A percentile compares a stretch with the other conserved stretches of the same genome.
Evolutionary conservation across 148 eudicot species (phyloP).

Genomic region (Euryodendron excelsum): DNA sequence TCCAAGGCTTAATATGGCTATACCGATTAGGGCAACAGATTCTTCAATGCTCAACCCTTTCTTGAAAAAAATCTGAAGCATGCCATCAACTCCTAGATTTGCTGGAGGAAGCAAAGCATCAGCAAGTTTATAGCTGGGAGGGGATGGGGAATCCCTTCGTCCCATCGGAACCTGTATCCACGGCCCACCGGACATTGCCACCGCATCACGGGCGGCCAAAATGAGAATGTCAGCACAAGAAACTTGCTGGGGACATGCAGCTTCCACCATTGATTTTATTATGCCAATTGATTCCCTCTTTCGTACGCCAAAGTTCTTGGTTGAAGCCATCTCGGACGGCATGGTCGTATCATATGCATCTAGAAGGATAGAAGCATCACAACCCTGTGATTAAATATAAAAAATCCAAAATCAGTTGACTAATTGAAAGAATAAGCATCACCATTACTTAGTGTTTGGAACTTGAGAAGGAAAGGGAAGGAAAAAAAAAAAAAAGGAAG

Average conservation of each 20-base stretch:
- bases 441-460: too few species aligned
- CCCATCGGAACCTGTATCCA: conserved; percentile 46
- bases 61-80: conserved; percentile 30
- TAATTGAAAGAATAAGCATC: too few species aligned
- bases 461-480: too few species aligned
- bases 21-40: conserved; percentile 59
- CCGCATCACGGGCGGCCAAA: conserved; percentile 47
- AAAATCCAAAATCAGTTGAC: background rate
- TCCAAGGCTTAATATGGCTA: too few species aligned
- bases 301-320: conserved; percentile 47
- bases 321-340: conserved; percentile 34
- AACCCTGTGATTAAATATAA: conserved; percentile 35
- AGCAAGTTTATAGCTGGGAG: conserved; percentile 33
- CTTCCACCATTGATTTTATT: conserved; percentile 42
- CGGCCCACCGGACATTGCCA: conserved; percentile 47
- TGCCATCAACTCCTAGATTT: conserved; percentile 30
- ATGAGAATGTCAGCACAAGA: conserved; percentile 61
- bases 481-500: too few species aligned
- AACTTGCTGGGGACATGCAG: conserved; percentile 41
- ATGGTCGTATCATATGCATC: background rate
- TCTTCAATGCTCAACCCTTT: conserved; percentile 56
- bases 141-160: conserved; percentile 42
- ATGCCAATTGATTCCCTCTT: conserved; percentile 35
- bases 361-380: conserved; percentile 63
- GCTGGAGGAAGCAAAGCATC: conserved; percentile 45